Evolutionary conservation across 768 basidiomycete species (phyloP).

Genomic region (Suillus hirtellus): DNA sequence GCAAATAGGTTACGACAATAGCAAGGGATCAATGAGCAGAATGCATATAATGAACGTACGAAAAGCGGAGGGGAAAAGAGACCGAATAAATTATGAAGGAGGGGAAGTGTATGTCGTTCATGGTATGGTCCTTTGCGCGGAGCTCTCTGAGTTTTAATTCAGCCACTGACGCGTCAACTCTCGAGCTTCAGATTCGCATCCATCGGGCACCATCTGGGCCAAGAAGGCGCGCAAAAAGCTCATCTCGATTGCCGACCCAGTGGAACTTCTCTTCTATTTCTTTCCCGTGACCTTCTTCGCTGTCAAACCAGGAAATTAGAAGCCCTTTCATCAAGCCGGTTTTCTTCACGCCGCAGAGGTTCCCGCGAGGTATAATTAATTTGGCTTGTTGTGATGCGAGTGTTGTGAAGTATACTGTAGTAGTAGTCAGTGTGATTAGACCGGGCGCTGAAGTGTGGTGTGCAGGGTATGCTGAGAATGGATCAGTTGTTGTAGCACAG

Average conservation of each 20-base stretch:
- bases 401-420: conserved; percentile 54
- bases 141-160: conserved; percentile 14
- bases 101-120: conserved; percentile 3
- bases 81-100: conserved; percentile 6
- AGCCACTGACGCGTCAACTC: conserved; percentile 5
- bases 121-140: conserved; percentile 6
- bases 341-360: conserved; percentile 59
- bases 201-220: conserved; percentile 50
- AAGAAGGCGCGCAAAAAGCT: conserved; percentile 64
- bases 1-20: conserved; percentile 11
- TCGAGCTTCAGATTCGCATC: conserved; percentile 42
- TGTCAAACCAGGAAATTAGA: conserved; percentile 43
- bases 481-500: not conserved
- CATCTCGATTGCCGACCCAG: conserved; percentile 64
- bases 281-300: conserved; percentile 29
- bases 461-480: conserved; percentile 54
- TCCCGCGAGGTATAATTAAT: conserved; percentile 44
- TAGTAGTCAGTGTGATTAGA: conserved; percentile 55
- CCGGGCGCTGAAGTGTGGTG: conserved; percentile 57
- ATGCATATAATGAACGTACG: conserved; percentile 6
- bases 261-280: conserved; percentile 54
- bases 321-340: conserved; percentile 55
- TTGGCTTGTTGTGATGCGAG: conserved; percentile 47
- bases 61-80: conserved; percentile 6
- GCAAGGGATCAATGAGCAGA: conserved; percentile 3